These are phyloP conservation scores for Apiospora arundinis DNA, from an alignment of 2,329 filamentous ascomycete species.

Conservation along the genomic window DNA sequence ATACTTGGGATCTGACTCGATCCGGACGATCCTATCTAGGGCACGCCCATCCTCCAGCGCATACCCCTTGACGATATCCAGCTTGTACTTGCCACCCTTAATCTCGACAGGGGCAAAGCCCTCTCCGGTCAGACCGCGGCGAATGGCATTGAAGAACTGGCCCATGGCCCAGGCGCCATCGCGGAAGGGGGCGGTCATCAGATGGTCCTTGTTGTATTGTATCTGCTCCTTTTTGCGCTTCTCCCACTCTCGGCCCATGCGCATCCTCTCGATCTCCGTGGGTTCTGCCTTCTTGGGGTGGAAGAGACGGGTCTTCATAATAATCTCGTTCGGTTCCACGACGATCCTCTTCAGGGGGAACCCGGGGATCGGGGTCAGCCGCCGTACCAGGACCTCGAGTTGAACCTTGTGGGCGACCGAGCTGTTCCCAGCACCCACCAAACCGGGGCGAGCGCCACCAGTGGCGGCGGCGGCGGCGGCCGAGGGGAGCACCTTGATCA, in stretches of 20 bases:
- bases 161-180: constrained; percentile 50
- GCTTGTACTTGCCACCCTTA: constrained; percentile 57
- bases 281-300: constrained; percentile 27
- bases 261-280: constrained; percentile 36
- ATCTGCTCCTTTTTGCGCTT: constrained; percentile 45
- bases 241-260: constrained; percentile 44
- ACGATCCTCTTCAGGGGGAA: constrained; percentile 50
- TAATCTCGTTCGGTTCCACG: constrained; percentile 44
- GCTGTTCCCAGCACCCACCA: not conserved
- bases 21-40: constrained; percentile 59
- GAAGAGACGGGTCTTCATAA: constrained; percentile 45
- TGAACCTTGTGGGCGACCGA: constrained; percentile 41
- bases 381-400: constrained; percentile 60
- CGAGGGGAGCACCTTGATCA: constrained; percentile 61
- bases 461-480: constrained; percentile 27
- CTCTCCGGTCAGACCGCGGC: constrained; percentile 60
- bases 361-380: constrained; percentile 52
- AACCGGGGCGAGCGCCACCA: constrained; percentile 12
- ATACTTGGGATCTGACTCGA: constrained; percentile 36
- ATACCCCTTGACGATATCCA: constrained; percentile 64
- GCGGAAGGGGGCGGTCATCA: constrained; percentile 64
- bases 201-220: constrained; percentile 60
- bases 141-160: constrained; percentile 52
- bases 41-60: constrained; percentile 64
- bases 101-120: constrained; percentile 61